A percentile compares a stretch with the other conserved stretches of the same genome.
phyloP scores from a whole-genome alignment of 2,329 filamentous ascomycete genomes.

The Ceratocystiopsis minuta region DNA sequence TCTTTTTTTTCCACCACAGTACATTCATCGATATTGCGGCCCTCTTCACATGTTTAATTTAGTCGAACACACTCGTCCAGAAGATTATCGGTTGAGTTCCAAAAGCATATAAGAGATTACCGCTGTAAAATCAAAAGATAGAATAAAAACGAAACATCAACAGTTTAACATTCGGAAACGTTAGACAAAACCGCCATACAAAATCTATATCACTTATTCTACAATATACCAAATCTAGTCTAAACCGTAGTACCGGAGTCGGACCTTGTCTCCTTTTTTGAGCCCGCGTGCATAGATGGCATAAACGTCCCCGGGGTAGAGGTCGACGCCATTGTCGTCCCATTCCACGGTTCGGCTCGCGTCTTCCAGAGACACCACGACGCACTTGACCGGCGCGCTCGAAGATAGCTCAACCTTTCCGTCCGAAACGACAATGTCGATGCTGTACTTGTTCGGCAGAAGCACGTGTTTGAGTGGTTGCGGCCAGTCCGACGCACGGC shows the following conservation, averaged over 20 bases:
- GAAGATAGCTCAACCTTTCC: neutral
- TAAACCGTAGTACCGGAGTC: neutral
- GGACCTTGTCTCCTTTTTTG: neutral
- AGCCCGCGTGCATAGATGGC: neutral
- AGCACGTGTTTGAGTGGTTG: neutral
- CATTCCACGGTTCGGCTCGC: neutral
- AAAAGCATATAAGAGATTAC: too few species aligned
- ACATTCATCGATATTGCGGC: too few species aligned
- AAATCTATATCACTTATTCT: too few species aligned
- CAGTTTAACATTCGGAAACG: too few species aligned
- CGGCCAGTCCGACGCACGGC: neutral
- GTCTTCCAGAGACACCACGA: neutral
- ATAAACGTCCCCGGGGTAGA: neutral
- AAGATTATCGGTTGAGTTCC: too few species aligned
- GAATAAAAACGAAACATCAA: too few species aligned
- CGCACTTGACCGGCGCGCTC: neutral
- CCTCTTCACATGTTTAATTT: too few species aligned
- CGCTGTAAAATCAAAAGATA: too few species aligned
- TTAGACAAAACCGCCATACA: too few species aligned
- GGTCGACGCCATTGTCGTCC: conserved; percentile 1
- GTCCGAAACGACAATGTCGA: neutral
- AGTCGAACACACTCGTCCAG: too few species aligned
- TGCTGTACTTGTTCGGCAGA: neutral
- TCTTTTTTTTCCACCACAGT: too few species aligned
- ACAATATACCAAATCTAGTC: neutral